phyloP scores from a whole-genome alignment of 768 basidiomycete genomes.

The Cantharellus anzutake region DNA sequence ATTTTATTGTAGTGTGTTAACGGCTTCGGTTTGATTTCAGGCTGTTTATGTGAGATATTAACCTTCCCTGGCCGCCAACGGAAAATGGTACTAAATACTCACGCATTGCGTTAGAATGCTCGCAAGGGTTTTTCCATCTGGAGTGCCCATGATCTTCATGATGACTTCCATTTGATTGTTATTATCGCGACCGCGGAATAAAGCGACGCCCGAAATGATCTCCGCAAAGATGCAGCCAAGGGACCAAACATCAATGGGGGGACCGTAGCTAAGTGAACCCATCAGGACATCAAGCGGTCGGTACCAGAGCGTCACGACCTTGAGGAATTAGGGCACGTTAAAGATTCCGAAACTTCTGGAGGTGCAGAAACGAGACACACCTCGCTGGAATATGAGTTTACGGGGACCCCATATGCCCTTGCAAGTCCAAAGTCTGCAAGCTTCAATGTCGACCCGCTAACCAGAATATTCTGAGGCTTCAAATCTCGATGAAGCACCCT shows the following conservation, averaged over 20 bases:
- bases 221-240: conserved; percentile 99
- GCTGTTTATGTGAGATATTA: neutral
- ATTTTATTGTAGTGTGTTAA: conserved; percentile 60
- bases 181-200: conserved; percentile 93
- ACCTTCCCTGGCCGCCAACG: neutral
- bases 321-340: neutral
- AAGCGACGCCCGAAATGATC: conserved; percentile 93
- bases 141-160: conserved; percentile 92
- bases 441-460: conserved; percentile 92
- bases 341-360: neutral
- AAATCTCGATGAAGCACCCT: conserved; percentile 94
- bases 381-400: conserved; percentile 99
- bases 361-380: conserved; percentile 16
- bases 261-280: conserved; percentile 95
- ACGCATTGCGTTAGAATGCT: conserved; percentile 86
- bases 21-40: conserved; percentile 49
- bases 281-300: conserved; percentile 94
- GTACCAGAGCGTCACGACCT: conserved; percentile 99
- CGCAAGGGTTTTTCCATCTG: conserved; percentile 66
- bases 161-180: conserved; percentile 96
- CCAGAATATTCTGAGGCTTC: conserved; percentile 95
- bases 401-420: conserved; percentile 92
- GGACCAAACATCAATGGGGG: conserved; percentile 97
- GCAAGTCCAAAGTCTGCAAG: conserved; percentile 96
- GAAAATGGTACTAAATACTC: conserved; percentile 16